A percentile compares a stretch with the other conserved stretches of the same genome.
Conservation (phyloP, 2,329 filamentous ascomycete species). For the Rugonectria rugulosa region DNA sequence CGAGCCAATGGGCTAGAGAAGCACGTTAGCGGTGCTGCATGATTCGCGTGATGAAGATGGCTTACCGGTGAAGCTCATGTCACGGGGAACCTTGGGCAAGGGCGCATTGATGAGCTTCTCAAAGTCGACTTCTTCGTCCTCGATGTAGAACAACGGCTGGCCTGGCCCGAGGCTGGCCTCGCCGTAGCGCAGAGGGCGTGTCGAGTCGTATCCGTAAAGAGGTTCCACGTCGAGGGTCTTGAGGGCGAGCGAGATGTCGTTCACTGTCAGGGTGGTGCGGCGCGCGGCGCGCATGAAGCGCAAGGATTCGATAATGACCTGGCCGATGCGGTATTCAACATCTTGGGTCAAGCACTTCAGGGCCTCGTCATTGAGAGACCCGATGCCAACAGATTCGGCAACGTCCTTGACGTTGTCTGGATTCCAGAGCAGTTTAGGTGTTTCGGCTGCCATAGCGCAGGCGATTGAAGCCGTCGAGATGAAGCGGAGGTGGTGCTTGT, state of each 20-base stretch:
- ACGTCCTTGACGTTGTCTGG: constrained; percentile 95
- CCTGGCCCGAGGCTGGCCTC: constrained; percentile 93
- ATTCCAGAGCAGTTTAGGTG: constrained; percentile 82
- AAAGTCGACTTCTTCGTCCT: constrained; percentile 98
- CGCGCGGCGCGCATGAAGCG: constrained; percentile 95
- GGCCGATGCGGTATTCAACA: constrained; percentile 92
- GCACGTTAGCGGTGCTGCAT: constrained; percentile 20
- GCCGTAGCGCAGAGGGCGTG: constrained; percentile 85
- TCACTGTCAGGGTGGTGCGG: constrained; percentile 85
- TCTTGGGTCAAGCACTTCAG: constrained; percentile 89
- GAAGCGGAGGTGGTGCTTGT: not conserved
- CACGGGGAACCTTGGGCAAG: constrained; percentile 90
- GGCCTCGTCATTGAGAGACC: constrained; percentile 82
- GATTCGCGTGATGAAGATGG: not conserved
- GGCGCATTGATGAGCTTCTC: constrained; percentile 98
- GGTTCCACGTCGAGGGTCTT: constrained; percentile 91
- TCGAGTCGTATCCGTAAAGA: constrained; percentile 95
- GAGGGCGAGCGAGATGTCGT: constrained; percentile 88
- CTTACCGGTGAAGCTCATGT: constrained; percentile 89
- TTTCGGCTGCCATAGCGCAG: constrained; percentile 47
- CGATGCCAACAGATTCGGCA: constrained; percentile 92
- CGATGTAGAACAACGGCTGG: constrained; percentile 95
- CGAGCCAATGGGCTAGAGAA: constrained; percentile 86
- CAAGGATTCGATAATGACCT: constrained; percentile 91
- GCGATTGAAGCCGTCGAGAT: not conserved